Base-by-base conservation (phyloP, 2,329 filamentous ascomycete species). In the Lachnellula arida region DNA sequence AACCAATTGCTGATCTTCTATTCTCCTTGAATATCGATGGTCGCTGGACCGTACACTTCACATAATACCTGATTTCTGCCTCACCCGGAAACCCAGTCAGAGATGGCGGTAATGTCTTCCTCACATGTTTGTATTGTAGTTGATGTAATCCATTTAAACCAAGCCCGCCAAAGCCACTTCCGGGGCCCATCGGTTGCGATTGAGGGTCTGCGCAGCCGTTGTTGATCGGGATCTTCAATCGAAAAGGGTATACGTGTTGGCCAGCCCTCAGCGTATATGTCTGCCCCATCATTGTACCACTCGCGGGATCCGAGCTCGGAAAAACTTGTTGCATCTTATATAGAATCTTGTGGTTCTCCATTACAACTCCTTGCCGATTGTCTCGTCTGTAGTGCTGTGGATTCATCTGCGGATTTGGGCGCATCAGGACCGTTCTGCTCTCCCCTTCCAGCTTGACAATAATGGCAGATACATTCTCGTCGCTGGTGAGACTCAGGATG, bases 1-100 rank as follows among this genome's bases (percentile, higher is more conserved):
- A 87, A 37, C 85, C 84, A 37, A 79, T 68, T 60, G 81, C 76
- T 60, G 79, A 78, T 19, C 92, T 80, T 71, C 91, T 88, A 67
- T 97, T 97, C 73, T 96, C 91, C 69, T 93, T 93, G 73, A 95
- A 90, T 57, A 97, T 80, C 14, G 88, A 86, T 0, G 91, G 91
- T n/a, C 91, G 80, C 67, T 91, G 89, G 5, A 97, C 85, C 0
- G 94, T 97, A n/a, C 88, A 91, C 71, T 99, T 99, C 69, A 97
- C 81, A 70, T 89, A 99, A 73, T 99, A 99, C 63, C 86, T 82
- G 58, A 97, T 92, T 72, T 96, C 91, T 22, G 92, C 93, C 71
- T 92, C 85, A 34, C 87, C 87, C 0, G 90, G 89, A 63, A 94
- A 92, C 3, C 90, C 91, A n/a, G 82, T 89, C 53, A 97, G 76